These are phyloP conservation scores for Lepiota brunneoincarnata DNA, from an alignment of 768 basidiomycete genomes.

Conservation along the genomic window DNA sequence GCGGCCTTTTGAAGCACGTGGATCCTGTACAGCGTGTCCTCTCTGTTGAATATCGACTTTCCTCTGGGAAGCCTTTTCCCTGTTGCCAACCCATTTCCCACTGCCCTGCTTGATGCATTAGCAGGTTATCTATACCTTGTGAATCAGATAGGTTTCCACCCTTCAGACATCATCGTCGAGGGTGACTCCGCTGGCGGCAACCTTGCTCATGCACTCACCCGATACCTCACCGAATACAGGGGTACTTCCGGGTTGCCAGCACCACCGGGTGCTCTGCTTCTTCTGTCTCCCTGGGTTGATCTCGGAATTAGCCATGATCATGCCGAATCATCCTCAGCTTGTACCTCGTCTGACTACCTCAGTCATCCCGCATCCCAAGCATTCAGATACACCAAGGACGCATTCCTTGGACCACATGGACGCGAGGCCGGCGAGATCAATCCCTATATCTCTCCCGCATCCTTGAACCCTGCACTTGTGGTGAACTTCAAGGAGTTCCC, in stretches of 20 bases:
- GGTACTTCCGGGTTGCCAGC: slow-evolving; percentile 33
- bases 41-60: slow-evolving; percentile 72
- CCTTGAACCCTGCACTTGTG: slow-evolving; percentile 30
- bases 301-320: slow-evolving; percentile 36
- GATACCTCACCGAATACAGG: slow-evolving; percentile 56
- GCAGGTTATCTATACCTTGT: slow-evolving; percentile 74
- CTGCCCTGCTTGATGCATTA: slow-evolving; percentile 71
- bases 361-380: slow-evolving; percentile 13
- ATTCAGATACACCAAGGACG: slow-evolving; percentile 30
- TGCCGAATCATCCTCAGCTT: slow-evolving; percentile 32
- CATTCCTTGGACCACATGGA: slow-evolving; percentile 49
- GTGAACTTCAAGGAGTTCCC: slow-evolving; percentile 57
- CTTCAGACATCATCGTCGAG: slow-evolving; percentile 58
- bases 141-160: slow-evolving; percentile 49
- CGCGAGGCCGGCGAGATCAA: slow-evolving; percentile 42
- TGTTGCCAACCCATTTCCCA: slow-evolving; percentile 62
- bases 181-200: slow-evolving; percentile 84
- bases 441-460: slow-evolving; percentile 60
- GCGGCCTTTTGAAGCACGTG: slow-evolving; percentile 44
- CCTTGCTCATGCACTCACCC: slow-evolving; percentile 59
- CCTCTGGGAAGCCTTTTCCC: slow-evolving; percentile 39
- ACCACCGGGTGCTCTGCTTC: slow-evolving; percentile 46
- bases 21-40: slow-evolving; percentile 47
- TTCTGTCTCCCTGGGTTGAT: slow-evolving; percentile 60
- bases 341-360: slow-evolving; percentile 37